phyloP scores from a whole-genome alignment of 1,284 basidiomycete genomes.

The Puccinia hordei region DNA sequence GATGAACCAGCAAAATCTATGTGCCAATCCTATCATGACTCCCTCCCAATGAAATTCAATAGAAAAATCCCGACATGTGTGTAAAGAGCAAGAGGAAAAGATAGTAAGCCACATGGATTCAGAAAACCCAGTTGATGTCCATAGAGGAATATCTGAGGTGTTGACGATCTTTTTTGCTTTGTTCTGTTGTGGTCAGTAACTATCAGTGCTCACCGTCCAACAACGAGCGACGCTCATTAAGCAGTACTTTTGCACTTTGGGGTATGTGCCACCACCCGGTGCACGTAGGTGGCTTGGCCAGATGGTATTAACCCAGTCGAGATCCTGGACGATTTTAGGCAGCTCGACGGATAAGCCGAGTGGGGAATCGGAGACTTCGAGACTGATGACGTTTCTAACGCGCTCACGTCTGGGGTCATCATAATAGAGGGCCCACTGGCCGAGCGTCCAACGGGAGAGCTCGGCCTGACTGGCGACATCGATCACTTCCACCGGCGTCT shows the following conservation, averaged over 20 bases:
- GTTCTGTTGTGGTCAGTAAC: conserved; percentile 20
- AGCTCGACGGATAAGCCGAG: conserved; percentile 76
- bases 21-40: conserved; percentile 78
- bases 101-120: neutral
- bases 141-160: neutral
- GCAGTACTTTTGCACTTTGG: conserved; percentile 94
- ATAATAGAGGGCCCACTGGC: conserved; percentile 87
- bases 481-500: conserved; percentile 49
- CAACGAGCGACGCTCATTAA: conserved; percentile 83
- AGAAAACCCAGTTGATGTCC: neutral
- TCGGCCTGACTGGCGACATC: conserved; percentile 60
- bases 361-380: conserved; percentile 78
- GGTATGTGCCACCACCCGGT: conserved; percentile 64
- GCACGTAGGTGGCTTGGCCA: conserved; percentile 68
- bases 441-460: conserved; percentile 71
- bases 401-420: conserved; percentile 71
- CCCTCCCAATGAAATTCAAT: neutral
- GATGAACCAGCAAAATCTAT: conserved; percentile 93
- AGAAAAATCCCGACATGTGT: conserved; percentile 3
- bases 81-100: neutral
- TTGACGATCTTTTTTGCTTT: too few species aligned
- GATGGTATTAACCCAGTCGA: conserved; percentile 95
- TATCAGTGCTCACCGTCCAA: conserved; percentile 73
- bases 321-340: conserved; percentile 68
- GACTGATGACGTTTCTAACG: conserved; percentile 83